Conservation (phyloP, 2,329 filamentous ascomycete species). For the Apiospora pterosperma region DNA sequence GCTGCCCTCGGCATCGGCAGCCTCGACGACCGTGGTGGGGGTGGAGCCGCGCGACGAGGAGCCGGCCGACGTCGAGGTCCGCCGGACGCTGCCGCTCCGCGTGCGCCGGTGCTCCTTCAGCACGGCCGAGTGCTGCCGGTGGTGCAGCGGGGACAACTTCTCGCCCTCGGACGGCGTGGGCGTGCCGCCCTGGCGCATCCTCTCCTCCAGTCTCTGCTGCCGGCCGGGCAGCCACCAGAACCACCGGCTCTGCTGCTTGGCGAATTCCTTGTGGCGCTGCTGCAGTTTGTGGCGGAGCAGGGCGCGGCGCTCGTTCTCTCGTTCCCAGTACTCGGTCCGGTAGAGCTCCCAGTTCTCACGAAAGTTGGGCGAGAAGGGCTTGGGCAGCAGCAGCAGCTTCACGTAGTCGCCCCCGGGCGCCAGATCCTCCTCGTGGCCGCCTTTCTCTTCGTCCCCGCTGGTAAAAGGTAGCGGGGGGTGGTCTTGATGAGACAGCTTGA, state of each 20-base stretch:
- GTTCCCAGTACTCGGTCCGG: slow-evolving; percentile 92
- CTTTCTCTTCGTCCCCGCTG: slow-evolving; percentile 53
- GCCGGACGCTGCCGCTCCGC: slow-evolving; percentile 49
- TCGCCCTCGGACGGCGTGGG: slow-evolving; percentile 22
- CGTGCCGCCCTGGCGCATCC: slow-evolving; percentile 12
- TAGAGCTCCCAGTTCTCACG: slow-evolving; percentile 97
- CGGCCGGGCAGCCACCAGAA: slow-evolving; percentile 84
- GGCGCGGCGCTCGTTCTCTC: slow-evolving; percentile 85
- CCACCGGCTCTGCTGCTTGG: slow-evolving; percentile 67
- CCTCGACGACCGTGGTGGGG: slow-evolving; percentile 43
- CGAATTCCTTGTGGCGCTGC: slow-evolving; percentile 63
- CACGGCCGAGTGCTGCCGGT: slow-evolving; percentile 39
- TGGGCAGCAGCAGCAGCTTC: slow-evolving; percentile 84
- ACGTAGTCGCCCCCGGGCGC: slow-evolving; percentile 88
- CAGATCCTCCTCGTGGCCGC: slow-evolving; percentile 83
- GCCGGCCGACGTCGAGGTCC: slow-evolving; percentile 46
- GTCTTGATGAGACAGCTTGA: slow-evolving; percentile 42
- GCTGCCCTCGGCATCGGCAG: slow-evolving; percentile 15
- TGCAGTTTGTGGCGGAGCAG: slow-evolving; percentile 68
- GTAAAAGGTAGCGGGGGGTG: slow-evolving; percentile 37
- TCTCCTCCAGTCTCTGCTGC: slow-evolving; percentile 31
- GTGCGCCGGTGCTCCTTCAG: slow-evolving; percentile 46
- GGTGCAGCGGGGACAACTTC: slow-evolving; percentile 27
- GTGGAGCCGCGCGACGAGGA: slow-evolving; percentile 46
- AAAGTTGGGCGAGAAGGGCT: slow-evolving; percentile 92